Evolutionary conservation across 2,329 filamentous ascomycete genomes (phyloP), one percentile per base, ranked within the genome.

Genomic region (Aspergillus cejpii): DNA sequence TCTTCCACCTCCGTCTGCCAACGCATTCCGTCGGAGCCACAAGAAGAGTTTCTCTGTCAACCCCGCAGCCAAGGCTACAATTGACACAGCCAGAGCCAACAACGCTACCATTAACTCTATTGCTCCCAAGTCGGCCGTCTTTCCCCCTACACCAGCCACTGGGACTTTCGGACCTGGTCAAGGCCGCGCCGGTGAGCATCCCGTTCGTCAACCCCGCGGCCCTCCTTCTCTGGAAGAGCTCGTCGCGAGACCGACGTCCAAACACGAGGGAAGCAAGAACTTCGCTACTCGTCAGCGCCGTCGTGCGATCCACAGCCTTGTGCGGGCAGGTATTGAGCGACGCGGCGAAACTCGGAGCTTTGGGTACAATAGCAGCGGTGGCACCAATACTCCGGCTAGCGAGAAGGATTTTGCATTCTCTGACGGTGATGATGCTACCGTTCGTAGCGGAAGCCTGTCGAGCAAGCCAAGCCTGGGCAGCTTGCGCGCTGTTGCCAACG

Each of bases 261-360:
- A 89, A 72, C 81, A 91, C 52, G 91, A 97, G 66, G 92, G 91
- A 19, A 96, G 91, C 81, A 74, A 96, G 80, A 98, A 98, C 74
- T 98, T 98, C 70, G 85, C 86, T 8, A 83, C 89, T 44, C 89
- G 92, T 50, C 90, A 94, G 60, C 88, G 92, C 48, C 88, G 91
- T 53, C 89, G 86, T 58, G 92, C 92, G 20, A 83, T 98, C 36
- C 83, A 90, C 72, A 96, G 89, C 63, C 79, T 98, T 39, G 87
- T 96, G 50, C 86, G 87, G 53, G 91, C 91, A 43, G 90, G 91
- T 12, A 78, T 92, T 51, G 87, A 89, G 61, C 86, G 92, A 48
- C 87, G 91, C 45, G 78, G 65, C n/a, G 63, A 78, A 75, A 85
- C 78, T 70, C 75, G 83, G 47, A 86, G 84, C 51, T 76, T 80